phyloP scores from a whole-genome alignment of 1,139 yeast species.

The Yamadazyma atlantica region DNA sequence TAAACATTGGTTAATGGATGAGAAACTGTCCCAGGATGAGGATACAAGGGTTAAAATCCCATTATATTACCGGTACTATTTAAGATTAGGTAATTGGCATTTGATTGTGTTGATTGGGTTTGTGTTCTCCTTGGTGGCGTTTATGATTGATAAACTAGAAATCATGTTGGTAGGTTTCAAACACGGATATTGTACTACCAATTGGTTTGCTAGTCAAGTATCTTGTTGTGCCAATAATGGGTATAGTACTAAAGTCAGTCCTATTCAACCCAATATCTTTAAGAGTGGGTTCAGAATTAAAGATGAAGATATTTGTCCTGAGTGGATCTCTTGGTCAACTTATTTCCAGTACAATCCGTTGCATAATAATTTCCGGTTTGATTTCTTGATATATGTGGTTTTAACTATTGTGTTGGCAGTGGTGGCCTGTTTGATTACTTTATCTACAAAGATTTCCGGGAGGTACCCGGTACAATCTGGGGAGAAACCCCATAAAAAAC shows the following conservation, averaged over 20 bases:
- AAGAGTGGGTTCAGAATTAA: slow-evolving; percentile 21
- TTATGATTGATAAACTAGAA: slow-evolving; percentile 51
- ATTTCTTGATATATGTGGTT: slow-evolving; percentile 39
- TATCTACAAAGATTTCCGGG: slow-evolving; percentile 45
- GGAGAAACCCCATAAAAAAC: neutral
- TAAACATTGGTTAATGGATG: slow-evolving; percentile 17
- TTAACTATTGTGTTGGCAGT: slow-evolving; percentile 45
- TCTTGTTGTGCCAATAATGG: slow-evolving; percentile 37
- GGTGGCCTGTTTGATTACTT: slow-evolving; percentile 48
- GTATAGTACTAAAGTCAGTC: neutral
- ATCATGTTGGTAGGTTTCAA: slow-evolving; percentile 52
- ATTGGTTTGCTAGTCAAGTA: slow-evolving; percentile 47
- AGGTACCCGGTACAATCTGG: slow-evolving; percentile 11
- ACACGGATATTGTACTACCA: slow-evolving; percentile 52
- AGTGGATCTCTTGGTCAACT: slow-evolving; percentile 52
- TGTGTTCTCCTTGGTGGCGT: slow-evolving; percentile 52
- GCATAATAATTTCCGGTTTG: slow-evolving; percentile 18
- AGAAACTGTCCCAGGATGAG: neutral
- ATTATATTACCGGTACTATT: slow-evolving; percentile 25
- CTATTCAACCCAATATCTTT: slow-evolving; percentile 18
- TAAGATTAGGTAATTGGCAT: slow-evolving; percentile 45
- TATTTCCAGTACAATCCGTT: slow-evolving; percentile 23
- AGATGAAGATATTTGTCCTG: slow-evolving; percentile 24
- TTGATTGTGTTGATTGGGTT: slow-evolving; percentile 50
- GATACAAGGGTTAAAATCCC: slow-evolving; percentile 17